These are phyloP conservation scores for Skeletonema marinoi DNA, from an alignment of 108 stramenopile species.

Conservation along the genomic window DNA sequence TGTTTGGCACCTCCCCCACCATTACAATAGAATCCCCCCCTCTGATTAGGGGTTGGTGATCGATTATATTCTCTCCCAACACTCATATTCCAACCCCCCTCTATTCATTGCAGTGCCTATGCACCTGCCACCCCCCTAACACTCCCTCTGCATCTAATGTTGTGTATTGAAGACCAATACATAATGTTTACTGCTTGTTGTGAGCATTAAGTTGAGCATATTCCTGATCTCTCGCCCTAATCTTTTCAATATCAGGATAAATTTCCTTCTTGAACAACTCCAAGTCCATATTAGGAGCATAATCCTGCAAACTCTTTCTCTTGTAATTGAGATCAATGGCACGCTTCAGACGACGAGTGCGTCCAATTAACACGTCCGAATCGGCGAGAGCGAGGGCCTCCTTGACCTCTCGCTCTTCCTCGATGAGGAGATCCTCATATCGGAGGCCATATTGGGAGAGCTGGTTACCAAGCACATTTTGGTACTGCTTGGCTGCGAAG, in stretches of 20 bases:
- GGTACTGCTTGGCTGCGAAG: conserved; percentile 62
- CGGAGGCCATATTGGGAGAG: conserved; percentile 83
- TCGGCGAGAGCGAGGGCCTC: conserved; percentile 86
- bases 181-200: conserved; percentile 52
- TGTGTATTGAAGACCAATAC: not conserved
- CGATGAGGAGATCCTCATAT: conserved; percentile 86
- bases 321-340: conserved; percentile 89
- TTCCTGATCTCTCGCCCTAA: conserved; percentile 79
- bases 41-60: not conserved
- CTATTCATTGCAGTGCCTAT: not conserved
- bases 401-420: conserved; percentile 69
- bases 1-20: not conserved
- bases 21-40: not conserved
- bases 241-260: conserved; percentile 73
- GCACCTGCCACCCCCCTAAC: not conserved
- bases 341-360: conserved; percentile 86
- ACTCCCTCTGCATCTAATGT: not conserved
- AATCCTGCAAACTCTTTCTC: conserved; percentile 82
- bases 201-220: conserved; percentile 79
- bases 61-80: not conserved
- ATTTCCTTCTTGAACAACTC: conserved; percentile 82
- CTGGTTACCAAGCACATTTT: conserved; percentile 54
- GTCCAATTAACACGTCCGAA: conserved; percentile 78
- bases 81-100: not conserved
- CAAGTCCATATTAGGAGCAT: conserved; percentile 74